Conservation (phyloP, 352 stramenopile genomes). For the Phytophthora idaei region DNA sequence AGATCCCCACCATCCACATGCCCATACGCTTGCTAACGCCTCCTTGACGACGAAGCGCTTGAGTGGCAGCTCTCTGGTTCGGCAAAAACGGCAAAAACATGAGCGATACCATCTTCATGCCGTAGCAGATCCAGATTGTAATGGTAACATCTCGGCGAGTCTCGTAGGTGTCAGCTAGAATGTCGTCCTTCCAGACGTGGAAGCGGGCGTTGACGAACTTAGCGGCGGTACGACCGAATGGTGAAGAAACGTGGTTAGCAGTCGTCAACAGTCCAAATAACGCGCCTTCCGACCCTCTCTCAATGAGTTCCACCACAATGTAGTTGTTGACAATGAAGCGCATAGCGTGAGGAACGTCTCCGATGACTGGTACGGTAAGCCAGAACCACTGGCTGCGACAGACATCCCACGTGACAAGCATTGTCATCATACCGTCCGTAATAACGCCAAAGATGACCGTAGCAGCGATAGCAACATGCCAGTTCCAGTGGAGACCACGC, state of each 20-base stretch:
- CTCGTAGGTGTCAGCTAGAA: constrained; percentile 44
- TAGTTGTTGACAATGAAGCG: constrained; percentile 63
- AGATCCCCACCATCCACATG: constrained; percentile 34
- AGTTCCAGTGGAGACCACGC: constrained; percentile 56
- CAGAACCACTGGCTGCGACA: constrained; percentile 66
- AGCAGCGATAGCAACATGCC: constrained; percentile 46
- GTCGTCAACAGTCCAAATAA: constrained; percentile 58
- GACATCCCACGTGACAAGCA: constrained; percentile 52
- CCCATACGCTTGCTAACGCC: constrained; percentile 49
- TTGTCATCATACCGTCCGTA: constrained; percentile 54
- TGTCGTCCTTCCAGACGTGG: constrained; percentile 57
- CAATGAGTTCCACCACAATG: constrained; percentile 53
- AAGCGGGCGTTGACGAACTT: constrained; percentile 62
- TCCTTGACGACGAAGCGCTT: constrained; percentile 33
- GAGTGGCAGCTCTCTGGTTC: constrained; percentile 41
- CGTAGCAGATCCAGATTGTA: constrained; percentile 59
- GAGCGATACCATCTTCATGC: constrained; percentile 54
- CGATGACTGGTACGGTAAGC: constrained; percentile 49
- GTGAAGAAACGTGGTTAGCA: constrained; percentile 50
- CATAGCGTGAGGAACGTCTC: constrained; percentile 48
- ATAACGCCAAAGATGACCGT: constrained; percentile 42
- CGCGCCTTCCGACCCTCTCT: constrained; percentile 52
- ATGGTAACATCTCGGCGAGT: constrained; percentile 60
- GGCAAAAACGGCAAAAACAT: constrained; percentile 53
- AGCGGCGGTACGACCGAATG: constrained; percentile 46